Base-by-base conservation (phyloP, 1,284 basidiomycete species). In the Termitomyces sp. region DNA sequence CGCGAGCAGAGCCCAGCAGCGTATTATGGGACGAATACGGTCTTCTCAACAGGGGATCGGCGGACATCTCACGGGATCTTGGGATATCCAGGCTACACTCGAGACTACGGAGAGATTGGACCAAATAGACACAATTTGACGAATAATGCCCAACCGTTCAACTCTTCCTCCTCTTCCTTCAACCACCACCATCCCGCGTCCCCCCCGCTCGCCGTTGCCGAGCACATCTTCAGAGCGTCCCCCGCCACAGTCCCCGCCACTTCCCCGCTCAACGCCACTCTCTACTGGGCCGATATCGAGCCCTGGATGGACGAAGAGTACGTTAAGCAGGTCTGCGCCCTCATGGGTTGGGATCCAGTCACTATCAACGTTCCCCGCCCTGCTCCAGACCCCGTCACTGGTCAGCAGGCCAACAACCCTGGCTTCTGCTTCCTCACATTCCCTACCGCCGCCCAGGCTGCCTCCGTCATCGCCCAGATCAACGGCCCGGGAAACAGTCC, bases 281-380 rank as follows among this genome's bases (percentile, higher is more conserved):
- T 92, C 57, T 88, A 83, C 78, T 90, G 90, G 85, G 82, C 84
- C 63, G 85, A 89, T 65, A 79, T 92, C 55, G 91, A 93, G 70
- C 83, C 86, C 63, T 93, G 90, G 91, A 93, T 93, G 90, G 90
- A 92, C 73, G 90, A 91, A 79, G 86, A 90, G 67, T 93, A 92
- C 74, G 88, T 83, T 44, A 86, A 87, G 68, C 87, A 90, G 67
- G 88, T 91, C 63, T 89, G 88, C 69, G 72, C 68, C 53, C 74
- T 91, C 65, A 88, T 90, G 86, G 80, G 83, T 58, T 91, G 89
- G 88, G 84, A 88, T 54, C 80, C 85, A 26, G 74, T 83, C 68
- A 78, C 68, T 64, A 80, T 89, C 71, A 87, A 84, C 67, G 83
- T 89, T 33, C 86, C 86, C 33, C 84, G 75, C 59, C 78, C 82